Evolutionary conservation across 345 rosid species (phyloP).

Genomic region (Carallia pectinifolia): DNA sequence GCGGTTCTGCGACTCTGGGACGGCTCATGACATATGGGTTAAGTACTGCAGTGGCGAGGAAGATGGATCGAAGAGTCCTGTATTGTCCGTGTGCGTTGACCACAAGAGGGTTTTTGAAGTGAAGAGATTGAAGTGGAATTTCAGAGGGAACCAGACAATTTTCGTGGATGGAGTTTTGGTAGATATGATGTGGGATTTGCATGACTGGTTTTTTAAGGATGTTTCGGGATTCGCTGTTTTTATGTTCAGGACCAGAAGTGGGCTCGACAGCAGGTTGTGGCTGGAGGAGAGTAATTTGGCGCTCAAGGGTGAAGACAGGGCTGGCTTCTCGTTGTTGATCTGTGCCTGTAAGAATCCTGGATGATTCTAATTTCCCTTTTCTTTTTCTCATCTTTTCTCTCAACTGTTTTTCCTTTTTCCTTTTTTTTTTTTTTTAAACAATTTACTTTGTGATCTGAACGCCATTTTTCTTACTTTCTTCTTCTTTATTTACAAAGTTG

Average conservation of each 20-base stretch:
- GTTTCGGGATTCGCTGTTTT: conserved; percentile 58
- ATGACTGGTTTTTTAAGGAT: conserved; percentile 67
- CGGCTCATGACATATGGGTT: conserved; percentile 59
- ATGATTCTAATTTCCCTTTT: not conserved
- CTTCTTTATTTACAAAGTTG: too few relatives aligned
- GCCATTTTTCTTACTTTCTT: not conserved
- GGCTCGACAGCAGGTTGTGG: conserved; percentile 30
- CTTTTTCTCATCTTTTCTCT: not conserved
- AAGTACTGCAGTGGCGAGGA: conserved; percentile 41
- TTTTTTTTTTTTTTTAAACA: not conserved
- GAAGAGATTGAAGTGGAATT: conserved; percentile 78
- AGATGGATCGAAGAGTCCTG: conserved; percentile 40
- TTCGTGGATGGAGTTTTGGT: conserved; percentile 75
- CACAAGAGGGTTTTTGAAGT: conserved; percentile 55
- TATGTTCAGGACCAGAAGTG: conserved; percentile 62
- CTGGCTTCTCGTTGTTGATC: conserved; percentile 59
- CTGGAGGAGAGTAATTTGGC: conserved; percentile 24
- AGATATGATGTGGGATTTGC: conserved; percentile 96
- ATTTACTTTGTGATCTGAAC: not conserved
- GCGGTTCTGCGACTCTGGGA: conserved; percentile 52
- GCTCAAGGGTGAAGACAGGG: conserved; percentile 18
- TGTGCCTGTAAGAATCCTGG: conserved; percentile 58
- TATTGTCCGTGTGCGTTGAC: conserved; percentile 58
- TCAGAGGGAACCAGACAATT: conserved; percentile 84
- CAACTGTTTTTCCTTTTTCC: not conserved